Base-by-base conservation (phyloP, 2,329 filamentous ascomycete genomes). In the Pestalotiopsis sp. region DNA sequence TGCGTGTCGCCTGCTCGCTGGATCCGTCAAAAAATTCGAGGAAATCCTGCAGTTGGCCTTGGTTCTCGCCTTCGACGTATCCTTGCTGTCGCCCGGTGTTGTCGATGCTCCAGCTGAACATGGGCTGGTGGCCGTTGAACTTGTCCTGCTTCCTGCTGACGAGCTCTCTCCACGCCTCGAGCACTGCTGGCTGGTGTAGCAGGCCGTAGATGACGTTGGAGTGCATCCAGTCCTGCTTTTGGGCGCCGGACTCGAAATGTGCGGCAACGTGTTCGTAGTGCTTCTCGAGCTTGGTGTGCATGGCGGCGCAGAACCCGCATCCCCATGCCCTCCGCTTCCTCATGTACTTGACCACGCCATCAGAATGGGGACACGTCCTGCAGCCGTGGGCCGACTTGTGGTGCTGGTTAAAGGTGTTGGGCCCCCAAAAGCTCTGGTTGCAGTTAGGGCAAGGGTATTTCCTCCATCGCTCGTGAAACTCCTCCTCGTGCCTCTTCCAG, bases 401-500 rank as follows among this genome's bases (percentile, higher is more conserved):
- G 72, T 91, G 89, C 76, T 91, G 89, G 72, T 90, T 90, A 78
- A 91, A 91, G 4, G 88, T 89, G 76, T 91, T 91, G 72, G 89
- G 88, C 11, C 89, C 89, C 84, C 89, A 90, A 78, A 91, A 91
- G 75, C 88, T 89, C 73, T 90, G 87, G 78, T 91, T 90, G 79
- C 90, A 92, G 72, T 90, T 89, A 5, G 89, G 89, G 74, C 89
- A 91, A 13, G 89, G 88, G 77, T 90, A 91, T 75, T 90, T 91
- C 71, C 89, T 87, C 82, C 88, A 88, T 67, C 90, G 87, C 81
- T 91, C 89, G 78, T 91, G 89, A 74, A 91, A 91, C 78, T 91
- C 89, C 73, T 91, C 89, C 76, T 92, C 89, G 78, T 92, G 90
- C 39, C 88, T 85, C 78, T 91, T 91, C 90, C 87, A 92, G 77